Evolutionary conservation across 805 yeast species (phyloP), one percentile per base, ranked within the genome.

Genomic region (Candida odintsovae): DNA sequence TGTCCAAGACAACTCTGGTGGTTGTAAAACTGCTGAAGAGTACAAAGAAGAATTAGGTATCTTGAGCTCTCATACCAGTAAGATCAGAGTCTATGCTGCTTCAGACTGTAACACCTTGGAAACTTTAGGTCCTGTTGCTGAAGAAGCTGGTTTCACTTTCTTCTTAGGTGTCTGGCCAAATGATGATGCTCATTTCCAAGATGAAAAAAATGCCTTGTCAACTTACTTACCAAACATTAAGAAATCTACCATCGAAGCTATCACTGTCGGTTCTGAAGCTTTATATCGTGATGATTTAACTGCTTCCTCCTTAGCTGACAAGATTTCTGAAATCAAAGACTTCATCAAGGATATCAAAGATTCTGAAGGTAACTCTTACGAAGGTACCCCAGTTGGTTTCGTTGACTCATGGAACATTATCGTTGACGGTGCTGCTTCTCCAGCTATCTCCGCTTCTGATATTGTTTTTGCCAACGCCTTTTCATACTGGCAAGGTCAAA

Each of bases 401-500:
- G 97, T 89, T 54, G 98, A 92, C 70, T 90, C 97, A 2, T 92
- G 98, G 98, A 87, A 92, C 68, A 76, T 86, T 52, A 67, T 87
- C 52, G 96, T 90, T 55, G 95, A 88, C 61, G 94, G 85, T 60
- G 80, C 74, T 56, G 73, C 83, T 54, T 58, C 69, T 43, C 78
- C 84, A 22, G 96, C 86, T 47, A 82, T 92, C 63, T 59, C 79
- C 66, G 90, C 89, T 44, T 73, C 95, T 41, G 98, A 92, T 67
- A 73, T 88, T 59, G 81, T 90, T 51, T 86, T 83, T 66, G 95
- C 96, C 62, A 92, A 92, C 65, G 97, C 97, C 43, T 92, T 92
- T 78, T 87, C 97, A 9, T 92, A 90, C 83, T 92, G 98, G 98
- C 98, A 92, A 75, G 97, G 97, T 39, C 97, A 90, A 74, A 77